Evolutionary conservation across 257 asterid species (phyloP).

Genomic region (Nicotiana noctiflora): DNA sequence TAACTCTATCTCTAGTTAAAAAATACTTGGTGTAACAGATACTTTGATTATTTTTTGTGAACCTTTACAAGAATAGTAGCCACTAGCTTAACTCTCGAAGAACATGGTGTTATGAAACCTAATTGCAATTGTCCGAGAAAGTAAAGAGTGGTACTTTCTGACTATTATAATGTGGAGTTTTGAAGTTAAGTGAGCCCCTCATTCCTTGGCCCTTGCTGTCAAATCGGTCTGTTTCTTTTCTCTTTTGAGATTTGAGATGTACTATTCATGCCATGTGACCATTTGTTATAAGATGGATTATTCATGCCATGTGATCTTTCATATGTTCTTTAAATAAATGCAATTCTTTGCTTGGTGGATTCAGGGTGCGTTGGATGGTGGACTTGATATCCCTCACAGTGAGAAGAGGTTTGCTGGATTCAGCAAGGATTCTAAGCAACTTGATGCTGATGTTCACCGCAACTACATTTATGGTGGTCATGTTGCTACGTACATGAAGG

Average conservation of each 20-base stretch:
- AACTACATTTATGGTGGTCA: constrained; percentile 85
- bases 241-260: background rate
- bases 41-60: background rate
- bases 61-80: background rate
- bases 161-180: background rate
- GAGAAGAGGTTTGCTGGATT: constrained; percentile 85
- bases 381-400: constrained; percentile 80
- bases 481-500: constrained; percentile 70
- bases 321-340: background rate
- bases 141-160: background rate
- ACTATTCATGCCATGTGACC: background rate
- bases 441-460: constrained; percentile 74
- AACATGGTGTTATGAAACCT: background rate
- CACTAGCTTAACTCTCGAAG: background rate
- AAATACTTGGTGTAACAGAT: background rate
- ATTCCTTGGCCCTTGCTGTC: background rate
- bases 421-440: constrained; percentile 56
- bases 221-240: background rate
- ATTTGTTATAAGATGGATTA: background rate
- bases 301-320: background rate
- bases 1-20: background rate
- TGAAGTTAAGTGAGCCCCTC: background rate
- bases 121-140: background rate
- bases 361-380: constrained; percentile 87
- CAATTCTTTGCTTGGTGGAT: background rate